Evolutionary conservation across 805 yeast genomes (phyloP), one percentile per base, ranked within the genome.

Genomic region (Metschnikowia baotianmanensis): DNA sequence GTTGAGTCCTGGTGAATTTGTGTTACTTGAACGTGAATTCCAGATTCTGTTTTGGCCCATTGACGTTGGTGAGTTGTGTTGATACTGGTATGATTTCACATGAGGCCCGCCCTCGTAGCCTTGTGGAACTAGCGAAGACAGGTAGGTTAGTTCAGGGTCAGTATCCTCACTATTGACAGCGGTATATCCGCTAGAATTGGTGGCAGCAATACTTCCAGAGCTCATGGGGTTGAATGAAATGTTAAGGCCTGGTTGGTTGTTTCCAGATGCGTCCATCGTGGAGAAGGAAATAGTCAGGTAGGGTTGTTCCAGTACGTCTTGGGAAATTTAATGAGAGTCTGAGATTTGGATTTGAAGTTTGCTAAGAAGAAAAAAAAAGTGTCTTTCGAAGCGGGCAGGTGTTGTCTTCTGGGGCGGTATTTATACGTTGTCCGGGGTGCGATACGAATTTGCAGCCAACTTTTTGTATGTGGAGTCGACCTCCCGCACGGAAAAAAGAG

Each of bases 201-300:
- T 40, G 18, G 46, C 53, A 10, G 53, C 43, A 21, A 47, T 43
- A 32, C 51, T 49, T 11, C 53, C 53, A 3, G 53, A 47, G 23
- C 50, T 42, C 42, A 48, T 33, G n/a, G 47, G 42, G 33, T 32
- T 45, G 40, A 42, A 44, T 12, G 48, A 34, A 20, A 40, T 43
- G 42, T 40, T 46, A 26, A 46, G 44, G 31, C 44, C 44, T 27
- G 54, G 36, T 45, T 51, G 40, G 38, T 45, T 27, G 46, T 25
- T 32, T 42, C 33, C 38, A n/a, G 37, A 32, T 30, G 40, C 19
- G 36, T 23, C 38, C 46, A 39, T 20, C 40, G 22, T 27, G 20
- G 28, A 15, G 27, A 33, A 19, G 18, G 15, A 15, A 31, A 19
- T 19, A 31, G 30, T 23, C 31, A 24, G 23, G 21, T 18, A 31